Evolutionary conservation across 2,329 filamentous ascomycete species (phyloP).

Genomic region (Diaporthe ampelina): DNA sequence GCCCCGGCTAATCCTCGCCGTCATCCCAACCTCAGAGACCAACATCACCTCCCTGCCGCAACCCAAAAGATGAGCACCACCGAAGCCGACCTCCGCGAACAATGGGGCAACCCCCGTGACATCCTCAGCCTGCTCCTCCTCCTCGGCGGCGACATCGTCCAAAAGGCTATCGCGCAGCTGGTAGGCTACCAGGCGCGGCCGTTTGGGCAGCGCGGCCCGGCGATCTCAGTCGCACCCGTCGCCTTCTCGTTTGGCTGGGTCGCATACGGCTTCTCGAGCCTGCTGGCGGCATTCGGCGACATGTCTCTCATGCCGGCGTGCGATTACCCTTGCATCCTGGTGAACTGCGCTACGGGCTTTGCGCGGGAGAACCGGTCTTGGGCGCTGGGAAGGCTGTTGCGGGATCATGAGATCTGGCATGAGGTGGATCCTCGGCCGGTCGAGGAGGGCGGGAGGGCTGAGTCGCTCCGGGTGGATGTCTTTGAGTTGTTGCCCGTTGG

Average conservation of each 20-base stretch:
- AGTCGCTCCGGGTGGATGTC: constrained; percentile 18
- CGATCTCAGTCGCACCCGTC: constrained; percentile 1
- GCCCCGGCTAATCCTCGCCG: background rate
- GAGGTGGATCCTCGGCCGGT: background rate
- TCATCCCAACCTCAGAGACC: background rate
- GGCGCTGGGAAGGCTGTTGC: background rate
- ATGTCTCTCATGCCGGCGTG: constrained; percentile 13
- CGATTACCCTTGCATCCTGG: background rate
- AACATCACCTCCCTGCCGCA: background rate
- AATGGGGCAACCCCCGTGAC: constrained; percentile 23
- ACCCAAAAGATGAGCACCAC: constrained; percentile 9
- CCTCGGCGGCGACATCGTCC: constrained; percentile 27
- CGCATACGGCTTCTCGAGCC: constrained; percentile 18
- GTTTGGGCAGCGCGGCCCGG: background rate
- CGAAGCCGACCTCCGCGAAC: constrained; percentile 21
- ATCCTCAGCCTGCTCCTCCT: constrained; percentile 30
- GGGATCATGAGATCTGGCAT: constrained; percentile 3
- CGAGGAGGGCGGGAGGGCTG: background rate
- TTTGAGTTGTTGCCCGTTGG: background rate
- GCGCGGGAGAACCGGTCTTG: background rate
- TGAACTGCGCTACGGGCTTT: background rate
- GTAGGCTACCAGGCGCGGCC: constrained; percentile 9
- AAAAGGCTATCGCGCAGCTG: constrained; percentile 22
- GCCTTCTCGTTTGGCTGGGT: constrained; percentile 34
- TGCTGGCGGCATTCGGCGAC: constrained; percentile 9